phyloP scores from a whole-genome alignment of 495 filamentous ascomycete genomes.

The Cladorrhinum samala region DNA sequence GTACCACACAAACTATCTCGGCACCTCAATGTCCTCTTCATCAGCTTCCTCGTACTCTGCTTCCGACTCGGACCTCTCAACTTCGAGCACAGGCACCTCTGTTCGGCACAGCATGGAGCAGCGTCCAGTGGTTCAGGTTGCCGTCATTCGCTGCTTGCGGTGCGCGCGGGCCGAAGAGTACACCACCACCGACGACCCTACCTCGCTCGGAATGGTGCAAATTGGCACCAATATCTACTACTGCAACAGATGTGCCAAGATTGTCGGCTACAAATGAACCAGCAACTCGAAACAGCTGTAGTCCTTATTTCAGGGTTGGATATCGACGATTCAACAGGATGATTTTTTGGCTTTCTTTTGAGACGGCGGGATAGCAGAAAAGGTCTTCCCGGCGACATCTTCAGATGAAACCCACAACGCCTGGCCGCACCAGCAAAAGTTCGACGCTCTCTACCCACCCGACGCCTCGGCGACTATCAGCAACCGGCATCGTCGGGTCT shows the following conservation, averaged over 20 bases:
- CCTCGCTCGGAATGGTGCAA: conserved; percentile 52
- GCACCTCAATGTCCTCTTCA: conserved; percentile 32
- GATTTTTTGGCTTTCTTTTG: background rate
- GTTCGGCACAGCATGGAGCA: conserved; percentile 39
- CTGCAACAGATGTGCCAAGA: conserved; percentile 65
- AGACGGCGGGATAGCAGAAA: background rate
- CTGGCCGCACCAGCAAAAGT: background rate
- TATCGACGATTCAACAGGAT: too few relatives aligned
- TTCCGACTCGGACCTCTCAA: conserved; percentile 37
- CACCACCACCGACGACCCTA: conserved; percentile 49
- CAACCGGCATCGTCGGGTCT: background rate
- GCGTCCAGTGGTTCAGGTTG: conserved; percentile 39
- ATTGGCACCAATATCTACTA: conserved; percentile 77
- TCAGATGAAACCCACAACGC: background rate
- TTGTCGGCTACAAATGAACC: conserved; percentile 64
- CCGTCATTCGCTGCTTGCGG: conserved; percentile 49
- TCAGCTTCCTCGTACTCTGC: conserved; percentile 33
- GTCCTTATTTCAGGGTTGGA: too few relatives aligned
- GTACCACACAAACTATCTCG: too few relatives aligned
- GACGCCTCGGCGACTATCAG: background rate
- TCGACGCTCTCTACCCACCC: background rate
- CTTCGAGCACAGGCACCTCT: conserved; percentile 13
- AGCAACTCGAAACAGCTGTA: too few relatives aligned
- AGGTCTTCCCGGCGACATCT: background rate
- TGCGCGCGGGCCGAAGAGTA: conserved; percentile 51